Conservation (phyloP, 208 protist genomes). For the Acanthamoeba lugdunensis region DNA sequence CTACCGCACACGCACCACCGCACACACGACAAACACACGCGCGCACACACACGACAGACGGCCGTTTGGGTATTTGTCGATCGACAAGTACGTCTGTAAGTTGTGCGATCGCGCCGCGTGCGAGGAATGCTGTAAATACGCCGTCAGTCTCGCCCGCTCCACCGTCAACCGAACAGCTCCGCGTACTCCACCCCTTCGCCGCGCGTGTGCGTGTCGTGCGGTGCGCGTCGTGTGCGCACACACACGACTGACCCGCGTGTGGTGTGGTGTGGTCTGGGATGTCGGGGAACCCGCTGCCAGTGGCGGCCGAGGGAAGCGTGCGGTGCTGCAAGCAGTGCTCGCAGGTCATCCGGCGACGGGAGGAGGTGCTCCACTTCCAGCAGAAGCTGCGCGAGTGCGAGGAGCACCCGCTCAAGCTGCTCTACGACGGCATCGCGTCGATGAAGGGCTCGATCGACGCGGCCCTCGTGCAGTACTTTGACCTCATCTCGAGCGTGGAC, state of each 20-base stretch:
- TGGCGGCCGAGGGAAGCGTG: slow-evolving; percentile 47
- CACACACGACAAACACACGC: neutral
- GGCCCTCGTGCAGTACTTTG: slow-evolving; percentile 39
- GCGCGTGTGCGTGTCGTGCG: neutral
- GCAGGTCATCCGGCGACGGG: neutral
- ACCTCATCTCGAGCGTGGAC: slow-evolving; percentile 44
- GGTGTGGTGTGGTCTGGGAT: neutral
- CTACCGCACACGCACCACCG: neutral
- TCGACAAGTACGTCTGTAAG: slow-evolving; percentile 59
- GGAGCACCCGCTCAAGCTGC: slow-evolving; percentile 12
- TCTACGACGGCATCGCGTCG: slow-evolving; percentile 18
- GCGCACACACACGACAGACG: neutral
- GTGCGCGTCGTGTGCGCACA: neutral
- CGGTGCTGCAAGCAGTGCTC: slow-evolving; percentile 63
- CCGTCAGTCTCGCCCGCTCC: slow-evolving; percentile 57
- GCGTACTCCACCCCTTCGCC: neutral
- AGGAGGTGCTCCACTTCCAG: slow-evolving; percentile 62
- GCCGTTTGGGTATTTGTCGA: slow-evolving; percentile 57
- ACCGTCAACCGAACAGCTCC: slow-evolving; percentile 37
- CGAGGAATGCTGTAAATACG: slow-evolving; percentile 68
- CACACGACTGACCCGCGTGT: neutral
- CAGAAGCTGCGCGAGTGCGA: slow-evolving; percentile 31
- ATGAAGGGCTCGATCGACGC: slow-evolving; percentile 39
- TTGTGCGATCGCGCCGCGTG: slow-evolving; percentile 59
- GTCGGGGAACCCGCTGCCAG: neutral